phyloP scores from a whole-genome alignment of 352 stramenopile species.

The Phytopythium vexans region DNA sequence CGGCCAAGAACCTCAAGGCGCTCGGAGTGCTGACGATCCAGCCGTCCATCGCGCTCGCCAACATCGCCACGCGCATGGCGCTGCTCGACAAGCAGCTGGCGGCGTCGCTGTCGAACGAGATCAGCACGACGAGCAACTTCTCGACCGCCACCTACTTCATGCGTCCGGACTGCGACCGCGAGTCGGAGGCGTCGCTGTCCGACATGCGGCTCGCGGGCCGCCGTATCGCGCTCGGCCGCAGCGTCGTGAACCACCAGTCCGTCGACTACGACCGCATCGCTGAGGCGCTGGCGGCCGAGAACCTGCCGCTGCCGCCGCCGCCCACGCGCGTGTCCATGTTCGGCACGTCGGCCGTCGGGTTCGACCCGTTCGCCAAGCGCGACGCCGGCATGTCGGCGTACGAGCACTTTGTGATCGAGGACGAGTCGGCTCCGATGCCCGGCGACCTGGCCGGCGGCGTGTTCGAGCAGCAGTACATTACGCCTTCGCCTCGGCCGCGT shows the following conservation, averaged over 20 bases:
- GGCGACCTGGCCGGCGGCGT: slow-evolving; percentile 17
- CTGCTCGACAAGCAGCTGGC: slow-evolving; percentile 46
- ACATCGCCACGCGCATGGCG: slow-evolving; percentile 62
- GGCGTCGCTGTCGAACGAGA: slow-evolving; percentile 34
- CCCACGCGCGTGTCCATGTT: slow-evolving; percentile 72
- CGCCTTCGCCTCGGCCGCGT: slow-evolving; percentile 22
- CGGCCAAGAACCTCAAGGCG: slow-evolving; percentile 36
- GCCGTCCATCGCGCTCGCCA: slow-evolving; percentile 56
- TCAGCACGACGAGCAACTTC: slow-evolving; percentile 42
- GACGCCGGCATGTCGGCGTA: slow-evolving; percentile 42
- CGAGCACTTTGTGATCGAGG: slow-evolving; percentile 61
- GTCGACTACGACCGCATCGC: slow-evolving; percentile 50
- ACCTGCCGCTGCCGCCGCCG: slow-evolving; percentile 42
- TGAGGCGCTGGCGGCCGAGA: slow-evolving; percentile 30
- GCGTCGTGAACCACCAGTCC: slow-evolving; percentile 65
- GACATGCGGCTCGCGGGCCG: slow-evolving; percentile 38
- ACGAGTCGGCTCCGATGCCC: slow-evolving; percentile 27
- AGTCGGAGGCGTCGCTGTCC: slow-evolving; percentile 30
- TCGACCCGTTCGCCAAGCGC: slow-evolving; percentile 50
- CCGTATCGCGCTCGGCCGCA: slow-evolving; percentile 36
- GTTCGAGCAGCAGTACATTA: slow-evolving; percentile 43
- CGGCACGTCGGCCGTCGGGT: slow-evolving; percentile 40
- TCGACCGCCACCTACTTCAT: slow-evolving; percentile 58
- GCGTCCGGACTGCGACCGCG: slow-evolving; percentile 22
- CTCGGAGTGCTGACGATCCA: slow-evolving; percentile 59